Conservation (phyloP, 768 basidiomycete species). For the Mycena metata region DNA sequence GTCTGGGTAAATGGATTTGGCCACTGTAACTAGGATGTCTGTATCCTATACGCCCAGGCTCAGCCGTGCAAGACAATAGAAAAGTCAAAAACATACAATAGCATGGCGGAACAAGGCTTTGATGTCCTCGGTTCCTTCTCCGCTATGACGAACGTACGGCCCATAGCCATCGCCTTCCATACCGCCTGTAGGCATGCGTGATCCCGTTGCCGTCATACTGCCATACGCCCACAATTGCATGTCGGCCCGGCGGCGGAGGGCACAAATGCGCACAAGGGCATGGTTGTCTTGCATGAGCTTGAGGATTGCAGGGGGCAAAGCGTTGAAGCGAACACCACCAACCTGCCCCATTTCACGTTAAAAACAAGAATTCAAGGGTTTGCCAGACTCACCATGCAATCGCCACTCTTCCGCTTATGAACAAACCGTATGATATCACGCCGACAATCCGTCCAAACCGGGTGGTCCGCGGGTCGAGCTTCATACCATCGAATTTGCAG, state of each 20-base stretch:
- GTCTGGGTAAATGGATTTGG: background rate
- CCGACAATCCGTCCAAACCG: no score
- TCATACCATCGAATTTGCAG: no score
- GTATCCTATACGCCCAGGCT: background rate
- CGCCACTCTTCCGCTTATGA: no score
- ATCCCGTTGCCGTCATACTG: background rate
- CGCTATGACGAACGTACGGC: background rate
- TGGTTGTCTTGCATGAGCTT: background rate
- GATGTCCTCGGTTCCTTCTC: background rate
- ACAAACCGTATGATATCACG: no score
- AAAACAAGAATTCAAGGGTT: background rate
- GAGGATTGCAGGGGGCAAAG: background rate
- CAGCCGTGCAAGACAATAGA: background rate
- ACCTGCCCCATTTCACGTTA: background rate
- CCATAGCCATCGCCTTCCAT: background rate
- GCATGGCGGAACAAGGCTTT: background rate
- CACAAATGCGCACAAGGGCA: background rate
- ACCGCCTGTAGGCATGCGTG: background rate
- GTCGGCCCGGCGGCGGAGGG: background rate
- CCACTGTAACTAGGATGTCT: background rate
- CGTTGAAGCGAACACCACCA: background rate
- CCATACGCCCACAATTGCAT: background rate
- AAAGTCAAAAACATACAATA: background rate
- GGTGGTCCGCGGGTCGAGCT: no score
- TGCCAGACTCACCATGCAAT: background rate